Percentiles rank a stretch among this genome's conserved stretches.
phyloP scores from a whole-genome alignment of 1,139 yeast genomes.

The Pichia sp. region DNA sequence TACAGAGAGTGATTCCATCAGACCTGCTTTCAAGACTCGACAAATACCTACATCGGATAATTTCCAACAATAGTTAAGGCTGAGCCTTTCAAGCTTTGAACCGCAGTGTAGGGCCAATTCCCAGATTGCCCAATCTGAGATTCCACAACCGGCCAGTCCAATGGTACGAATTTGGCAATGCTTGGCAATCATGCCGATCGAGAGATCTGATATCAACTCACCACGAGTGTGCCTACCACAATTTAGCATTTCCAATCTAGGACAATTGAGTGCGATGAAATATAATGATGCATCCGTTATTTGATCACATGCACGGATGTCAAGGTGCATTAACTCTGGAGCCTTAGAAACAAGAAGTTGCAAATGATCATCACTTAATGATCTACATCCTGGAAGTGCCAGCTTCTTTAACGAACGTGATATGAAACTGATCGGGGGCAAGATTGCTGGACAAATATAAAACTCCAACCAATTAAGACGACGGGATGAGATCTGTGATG shows the following conservation, averaged over 20 bases:
- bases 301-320: conserved; percentile 78
- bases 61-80: conserved; percentile 69
- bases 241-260: conserved; percentile 52
- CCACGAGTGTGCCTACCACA: conserved; percentile 77
- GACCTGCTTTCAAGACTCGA: conserved; percentile 47
- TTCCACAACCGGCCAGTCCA: conserved; percentile 84
- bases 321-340: conserved; percentile 60
- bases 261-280: conserved; percentile 58
- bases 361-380: conserved; percentile 58
- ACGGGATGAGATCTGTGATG: conserved; percentile 39
- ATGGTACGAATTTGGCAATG: conserved; percentile 59
- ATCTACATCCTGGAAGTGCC: conserved; percentile 70
- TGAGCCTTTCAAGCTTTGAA: conserved; percentile 54
- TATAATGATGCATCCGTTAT: conserved; percentile 74
- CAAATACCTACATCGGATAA: conserved; percentile 69
- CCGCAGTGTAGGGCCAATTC: conserved; percentile 66
- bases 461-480: conserved; percentile 66
- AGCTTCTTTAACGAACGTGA: conserved; percentile 48
- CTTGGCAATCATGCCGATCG: conserved; percentile 54
- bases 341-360: conserved; percentile 48
- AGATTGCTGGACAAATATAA: conserved; percentile 72
- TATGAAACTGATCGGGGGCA: conserved; percentile 48
- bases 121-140: conserved; percentile 77
- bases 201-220: conserved; percentile 63
- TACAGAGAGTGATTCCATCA: conserved; percentile 61